Evolutionary conservation across 2,329 filamentous ascomycete species (phyloP).

Genomic region (Fusarium fujikuroi): DNA sequence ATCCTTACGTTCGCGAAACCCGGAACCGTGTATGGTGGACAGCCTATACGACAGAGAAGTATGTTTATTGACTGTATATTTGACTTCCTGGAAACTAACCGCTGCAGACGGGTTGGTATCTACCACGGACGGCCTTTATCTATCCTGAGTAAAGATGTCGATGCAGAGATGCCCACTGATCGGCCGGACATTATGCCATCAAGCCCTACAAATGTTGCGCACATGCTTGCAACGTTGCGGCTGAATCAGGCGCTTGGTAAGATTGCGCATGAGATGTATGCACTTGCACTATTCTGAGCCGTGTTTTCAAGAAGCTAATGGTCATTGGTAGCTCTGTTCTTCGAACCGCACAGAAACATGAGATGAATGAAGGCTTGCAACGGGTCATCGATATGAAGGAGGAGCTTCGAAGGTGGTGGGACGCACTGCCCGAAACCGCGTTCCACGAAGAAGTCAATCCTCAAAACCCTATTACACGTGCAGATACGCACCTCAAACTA

Average conservation of each 20-base stretch:
- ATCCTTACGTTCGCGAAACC: constrained; percentile 60
- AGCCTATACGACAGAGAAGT: constrained; percentile 66
- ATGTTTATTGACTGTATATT: constrained; percentile 20
- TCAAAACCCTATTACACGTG: constrained; percentile 55
- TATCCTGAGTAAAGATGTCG: constrained; percentile 62
- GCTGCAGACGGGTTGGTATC: constrained; percentile 62
- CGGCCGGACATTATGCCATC: constrained; percentile 55
- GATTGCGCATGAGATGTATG: constrained; percentile 54
- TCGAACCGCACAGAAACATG: constrained; percentile 47
- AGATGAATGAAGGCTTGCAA: constrained; percentile 48
- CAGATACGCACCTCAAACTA: constrained; percentile 62
- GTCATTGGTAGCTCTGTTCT: constrained; percentile 46
- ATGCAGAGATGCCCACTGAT: constrained; percentile 62
- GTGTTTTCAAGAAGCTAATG: constrained; percentile 10
- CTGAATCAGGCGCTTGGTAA: constrained; percentile 51
- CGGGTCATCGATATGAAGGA: constrained; percentile 51
- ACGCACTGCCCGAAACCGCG: constrained; percentile 48
- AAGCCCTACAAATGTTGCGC: constrained; percentile 55
- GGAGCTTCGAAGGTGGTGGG: constrained; percentile 53
- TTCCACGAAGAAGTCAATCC: constrained; percentile 54
- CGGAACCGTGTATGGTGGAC: constrained; percentile 69
- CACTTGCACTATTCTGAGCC: background rate
- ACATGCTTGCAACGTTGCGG: constrained; percentile 58
- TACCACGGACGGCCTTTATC: constrained; percentile 67
- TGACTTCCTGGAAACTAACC: constrained; percentile 17